Conservation (phyloP, 2,329 filamentous ascomycete genomes). For the Thermoascus crustaceus region DNA sequence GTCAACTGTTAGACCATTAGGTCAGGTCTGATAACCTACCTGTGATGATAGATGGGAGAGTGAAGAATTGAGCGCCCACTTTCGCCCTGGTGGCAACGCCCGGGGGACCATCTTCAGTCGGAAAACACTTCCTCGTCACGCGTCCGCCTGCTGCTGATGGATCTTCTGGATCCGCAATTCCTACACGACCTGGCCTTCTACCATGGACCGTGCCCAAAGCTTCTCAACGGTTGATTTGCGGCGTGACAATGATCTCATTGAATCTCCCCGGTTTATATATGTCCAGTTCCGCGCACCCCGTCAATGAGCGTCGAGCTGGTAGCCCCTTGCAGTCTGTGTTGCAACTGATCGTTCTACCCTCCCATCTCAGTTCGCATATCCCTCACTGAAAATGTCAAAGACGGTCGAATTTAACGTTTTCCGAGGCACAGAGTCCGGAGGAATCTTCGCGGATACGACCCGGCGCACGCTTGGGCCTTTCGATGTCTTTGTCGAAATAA, state of each 20-base stretch:
- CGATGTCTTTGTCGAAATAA: slow-evolving; percentile 15
- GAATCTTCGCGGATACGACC: neutral
- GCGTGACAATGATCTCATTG: slow-evolving; percentile 1
- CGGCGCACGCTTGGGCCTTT: slow-evolving; percentile 6
- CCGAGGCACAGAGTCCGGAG: slow-evolving; percentile 12
- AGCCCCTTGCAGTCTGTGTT: no score
- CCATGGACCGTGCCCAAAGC: neutral
- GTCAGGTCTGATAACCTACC: no score
- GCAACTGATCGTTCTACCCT: no score
- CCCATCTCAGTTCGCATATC: no score
- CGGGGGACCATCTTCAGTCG: no score
- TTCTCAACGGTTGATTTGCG: neutral
- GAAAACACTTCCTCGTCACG: neutral
- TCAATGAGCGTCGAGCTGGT: no score
- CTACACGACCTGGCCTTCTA: neutral
- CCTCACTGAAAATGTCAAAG: slow-evolving; percentile 3
- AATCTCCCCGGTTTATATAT: neutral
- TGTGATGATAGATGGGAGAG: no score
- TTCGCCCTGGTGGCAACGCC: no score
- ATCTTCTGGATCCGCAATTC: neutral
- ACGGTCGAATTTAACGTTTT: slow-evolving; percentile 11
- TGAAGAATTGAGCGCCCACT: no score
- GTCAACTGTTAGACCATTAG: no score
- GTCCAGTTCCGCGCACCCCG: no score
- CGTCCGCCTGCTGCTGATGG: neutral